Percentiles rank a stretch among this genome's conserved stretches.
phyloP scores from a whole-genome alignment of 129 eudicot genomes.

The Pseudognaphalium luteoalbum region DNA sequence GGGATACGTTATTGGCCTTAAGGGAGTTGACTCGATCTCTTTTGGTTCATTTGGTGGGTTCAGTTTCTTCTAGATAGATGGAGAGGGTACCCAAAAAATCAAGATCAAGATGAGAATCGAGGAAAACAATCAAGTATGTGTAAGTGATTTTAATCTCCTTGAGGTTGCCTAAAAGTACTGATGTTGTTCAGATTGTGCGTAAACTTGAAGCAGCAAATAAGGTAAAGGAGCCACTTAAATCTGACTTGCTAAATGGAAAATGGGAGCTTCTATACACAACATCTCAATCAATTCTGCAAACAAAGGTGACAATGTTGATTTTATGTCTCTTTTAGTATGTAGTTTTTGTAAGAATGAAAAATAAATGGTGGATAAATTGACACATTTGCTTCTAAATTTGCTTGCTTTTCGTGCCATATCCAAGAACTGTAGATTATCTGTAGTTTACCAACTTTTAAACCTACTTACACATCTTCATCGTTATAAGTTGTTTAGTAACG shows the following conservation, averaged over 20 bases:
- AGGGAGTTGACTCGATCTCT: too few relatives aligned
- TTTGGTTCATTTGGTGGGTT: too few relatives aligned
- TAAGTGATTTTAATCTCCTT: slow-evolving; percentile 9
- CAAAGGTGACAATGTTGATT: slow-evolving; percentile 40
- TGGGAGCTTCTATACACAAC: slow-evolving; percentile 95
- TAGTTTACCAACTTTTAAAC: not conserved
- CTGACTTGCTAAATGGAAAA: slow-evolving; percentile 70
- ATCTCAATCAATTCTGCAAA: slow-evolving; percentile 78
- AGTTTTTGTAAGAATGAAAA: not conserved
- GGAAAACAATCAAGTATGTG: not conserved
- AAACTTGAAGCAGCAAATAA: slow-evolving; percentile 76
- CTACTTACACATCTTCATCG: not conserved
- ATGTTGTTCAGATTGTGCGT: slow-evolving; percentile 60
- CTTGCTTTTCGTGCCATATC: not conserved
- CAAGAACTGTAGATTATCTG: not conserved
- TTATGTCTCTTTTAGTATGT: slow-evolving; percentile 2
- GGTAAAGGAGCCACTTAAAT: slow-evolving; percentile 75
- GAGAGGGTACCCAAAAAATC: too few relatives aligned
- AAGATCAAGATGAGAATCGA: too few relatives aligned
- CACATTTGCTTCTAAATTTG: not conserved
- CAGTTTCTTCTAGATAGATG: too few relatives aligned
- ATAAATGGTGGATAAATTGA: not conserved
- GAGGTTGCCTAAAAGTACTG: slow-evolving; percentile 18
- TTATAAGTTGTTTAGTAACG: not conserved
- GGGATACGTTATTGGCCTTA: too few relatives aligned